Evolutionary conservation across 352 stramenopile species (phyloP), one percentile per base, ranked within the genome.

Genomic region (Aphanomyces astaci): DNA sequence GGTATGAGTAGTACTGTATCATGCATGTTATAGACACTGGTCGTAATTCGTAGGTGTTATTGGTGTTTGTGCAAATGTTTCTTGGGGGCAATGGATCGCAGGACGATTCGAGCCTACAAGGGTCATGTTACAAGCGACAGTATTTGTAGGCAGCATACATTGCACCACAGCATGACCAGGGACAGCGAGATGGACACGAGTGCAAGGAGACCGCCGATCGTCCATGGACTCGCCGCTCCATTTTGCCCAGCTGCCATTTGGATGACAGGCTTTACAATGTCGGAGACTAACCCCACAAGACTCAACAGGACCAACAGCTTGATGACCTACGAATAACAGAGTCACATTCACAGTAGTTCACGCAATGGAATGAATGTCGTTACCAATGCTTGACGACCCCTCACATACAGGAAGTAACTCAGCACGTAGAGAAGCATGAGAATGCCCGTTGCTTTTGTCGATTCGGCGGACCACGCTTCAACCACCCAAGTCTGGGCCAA

Each of bases 361-460:
- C 19, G 30, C 51, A 59, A 59, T n/a, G n/a, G n/a, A n/a, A 36
- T 5, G 7, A 36, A 25, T 22, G 7, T 22, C 7, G 51, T 28
- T 59, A 59, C 51, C 51, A 59, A 32, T 0, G 51, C 30, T 15
- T 59, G 51, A 2, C 24, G 51, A 40, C 51, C 30, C 33, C 51
- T 32, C 25, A 39, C n/a, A 25, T 33, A 30, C 5, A 59, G 30
- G 51, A 59, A 59, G 51, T 36, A 59, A 30, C 22, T 24, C 7
- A 59, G 15, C 2, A 25, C 51, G n/a, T 59, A 59, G 5, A 59
- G 51, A 32, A 59, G 51, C 51, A 59, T n/a, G 30, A 59, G 51
- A 5, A 59, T 28, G 11, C 17, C 51, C 7, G 51, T 59, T 36
- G 51, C 51, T 39, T 59, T 59, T 5, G 51, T 36, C 24, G 51